Base-by-base conservation (phyloP, 139 green algal species). In the Chlorella sorokiniana region DNA sequence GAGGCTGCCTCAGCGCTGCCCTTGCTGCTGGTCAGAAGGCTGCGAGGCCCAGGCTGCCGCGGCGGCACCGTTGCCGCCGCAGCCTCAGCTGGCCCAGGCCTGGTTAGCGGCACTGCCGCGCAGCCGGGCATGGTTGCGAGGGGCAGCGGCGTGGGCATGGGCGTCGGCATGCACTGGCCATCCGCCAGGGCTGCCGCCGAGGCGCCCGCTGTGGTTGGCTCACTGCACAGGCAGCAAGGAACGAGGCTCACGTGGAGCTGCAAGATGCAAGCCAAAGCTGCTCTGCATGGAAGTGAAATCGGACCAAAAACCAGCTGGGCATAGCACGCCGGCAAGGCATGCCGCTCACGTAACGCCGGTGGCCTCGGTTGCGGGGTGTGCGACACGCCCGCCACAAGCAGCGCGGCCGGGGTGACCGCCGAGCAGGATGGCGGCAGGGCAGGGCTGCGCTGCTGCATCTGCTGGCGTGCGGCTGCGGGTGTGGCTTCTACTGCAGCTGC, bases 111-210 rank as follows among this genome's bases (percentile, higher is more conserved):
- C n/a, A n/a, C n/a, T n/a, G n/a, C n/a, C n/a, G n/a, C n/a, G n/a
- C n/a, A n/a, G n/a, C n/a, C n/a, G n/a, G n/a, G n/a, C n/a, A n/a
- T n/a, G n/a, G 8, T 11, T 4, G 29, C 42, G 29, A 61, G 59
- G 20, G 41, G 59, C 40, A 71, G 8, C 29, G 41, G 56, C 29
- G 42, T 35, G n/a, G 75, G 33, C 7, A 35, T 35, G 6, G 72
- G 75, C 1, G 75, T 81, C 59, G 75, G 75, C 40, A 72, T 40
- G 75, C 59, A 71, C 29, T 81, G 56, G 2, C 40, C 75, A 16
- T 81, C 73, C 4, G 73, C 56, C 56, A 81, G 59, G 7, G 41
- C 59, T 27, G 62, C 75, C 4, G 75, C 74, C 9, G 38, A n/a
- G 2, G n/a, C 29, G 33, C n/a, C 29, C 20, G 25, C 27, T 45